Base-by-base conservation (phyloP, 2,329 filamentous ascomycete species). In the Orbilia javanica region DNA sequence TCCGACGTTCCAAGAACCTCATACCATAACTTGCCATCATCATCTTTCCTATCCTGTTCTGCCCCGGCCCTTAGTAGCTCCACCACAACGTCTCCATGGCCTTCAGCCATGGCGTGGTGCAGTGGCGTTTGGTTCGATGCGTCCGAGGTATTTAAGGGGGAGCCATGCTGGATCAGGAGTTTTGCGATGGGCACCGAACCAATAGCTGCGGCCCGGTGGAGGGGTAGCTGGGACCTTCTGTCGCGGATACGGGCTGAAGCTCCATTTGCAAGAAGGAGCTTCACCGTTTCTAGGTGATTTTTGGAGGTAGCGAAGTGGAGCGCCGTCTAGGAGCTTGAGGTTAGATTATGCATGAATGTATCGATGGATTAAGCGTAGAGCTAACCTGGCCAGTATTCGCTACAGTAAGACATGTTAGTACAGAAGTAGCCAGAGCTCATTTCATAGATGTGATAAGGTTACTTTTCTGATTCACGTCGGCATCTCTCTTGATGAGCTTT, bases 221-320 rank as follows among this genome's bases (percentile, higher is more conserved):
- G 88, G 5, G 96, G 89, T n/a, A 81, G 67, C 72, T 97, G 90
- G 83, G 97, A 95, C 31, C 94, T 89, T 82, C 89, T 92, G 83
- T 99, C 96, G 80, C 93, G 93, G 1, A 94, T 88, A 27, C 95
- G 87, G 0, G 94, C 89, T 3, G 91, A 93, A 11, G 93, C 95
- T 81, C 90, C 87, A 18, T 79, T 79, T 25, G 76, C 60, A 44
- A 99, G 85, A n/a, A 99, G 88, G 73, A 89, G 90, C 60, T 90
- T 91, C 27, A 93, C 93, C 5, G 92, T 87, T 80, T 96, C 93
- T 52, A 97, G 86, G 83, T 97, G 94, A 82, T 89, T 90, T 84
- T 99, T 99, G 34, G 94, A 97, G 13, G 93, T 91, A 60, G 94
- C 90, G 83, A 98, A 97, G 84, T 98, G 95, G 20, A 99, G 88